A percentile compares a stretch with the other conserved stretches of the same genome.
Conservation (phyloP, 768 basidiomycete species). For the Porpolomopsis calyptriformis region DNA sequence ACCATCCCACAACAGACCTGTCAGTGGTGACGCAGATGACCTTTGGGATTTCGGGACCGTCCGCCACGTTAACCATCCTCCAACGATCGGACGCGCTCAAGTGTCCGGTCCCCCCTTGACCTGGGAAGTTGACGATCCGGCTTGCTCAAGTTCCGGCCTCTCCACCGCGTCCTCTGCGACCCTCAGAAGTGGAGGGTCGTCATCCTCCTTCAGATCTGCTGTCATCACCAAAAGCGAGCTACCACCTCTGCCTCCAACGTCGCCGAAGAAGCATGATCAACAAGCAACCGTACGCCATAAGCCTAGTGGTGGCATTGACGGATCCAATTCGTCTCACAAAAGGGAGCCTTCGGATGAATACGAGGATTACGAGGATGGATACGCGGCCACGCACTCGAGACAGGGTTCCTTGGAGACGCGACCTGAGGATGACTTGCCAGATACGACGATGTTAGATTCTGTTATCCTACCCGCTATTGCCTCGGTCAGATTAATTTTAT, state of each 20-base stretch:
- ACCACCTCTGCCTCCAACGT: conserved; percentile 42
- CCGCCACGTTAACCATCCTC: conserved; percentile 51
- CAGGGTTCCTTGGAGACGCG: conserved; percentile 37
- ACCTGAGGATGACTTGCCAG: conserved; percentile 53
- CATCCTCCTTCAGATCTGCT: conserved; percentile 25
- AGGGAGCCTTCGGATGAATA: conserved; percentile 53
- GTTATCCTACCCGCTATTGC: conserved; percentile 95
- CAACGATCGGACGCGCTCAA: conserved; percentile 60
- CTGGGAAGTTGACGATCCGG: conserved; percentile 66
- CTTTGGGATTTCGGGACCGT: conserved; percentile 98
- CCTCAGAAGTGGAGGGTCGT: conserved; percentile 1
- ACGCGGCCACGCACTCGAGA: conserved; percentile 38
- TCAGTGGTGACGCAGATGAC: conserved; percentile 59
- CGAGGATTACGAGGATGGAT: conserved; percentile 54
- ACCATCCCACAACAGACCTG: conserved; percentile 28
- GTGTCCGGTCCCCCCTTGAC: conserved; percentile 60
- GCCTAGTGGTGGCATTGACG: conserved; percentile 24
- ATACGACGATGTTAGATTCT: conserved; percentile 90
- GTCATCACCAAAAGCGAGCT: conserved; percentile 47
- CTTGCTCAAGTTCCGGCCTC: conserved; percentile 29
- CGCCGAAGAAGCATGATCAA: conserved; percentile 34
- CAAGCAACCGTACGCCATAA: conserved; percentile 64
- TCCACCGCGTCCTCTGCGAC: conserved; percentile 22
- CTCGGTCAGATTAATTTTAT: conserved; percentile 49
- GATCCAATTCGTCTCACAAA: conserved; percentile 23